A percentile compares a stretch with the other conserved stretches of the same genome.
Evolutionary conservation across 306 rosid species (phyloP).

Genomic region (Vachellia pachyceras): DNA sequence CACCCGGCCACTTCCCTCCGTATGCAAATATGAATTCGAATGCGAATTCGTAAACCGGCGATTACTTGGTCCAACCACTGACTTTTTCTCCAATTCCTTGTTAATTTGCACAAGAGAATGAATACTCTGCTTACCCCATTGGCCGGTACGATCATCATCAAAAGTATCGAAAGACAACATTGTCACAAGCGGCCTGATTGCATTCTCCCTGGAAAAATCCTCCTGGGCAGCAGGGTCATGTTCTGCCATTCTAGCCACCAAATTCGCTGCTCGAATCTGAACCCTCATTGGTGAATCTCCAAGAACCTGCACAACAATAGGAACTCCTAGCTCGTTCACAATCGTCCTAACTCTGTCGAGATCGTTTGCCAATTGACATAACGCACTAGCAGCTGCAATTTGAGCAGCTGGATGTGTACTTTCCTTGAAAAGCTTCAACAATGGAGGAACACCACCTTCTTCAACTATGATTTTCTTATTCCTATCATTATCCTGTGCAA

Average conservation of each 20-base stretch:
- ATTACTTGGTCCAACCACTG: conserved; percentile 23
- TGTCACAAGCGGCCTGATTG: conserved; percentile 67
- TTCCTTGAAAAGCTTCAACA: conserved; percentile 75
- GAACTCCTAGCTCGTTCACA: conserved; percentile 60
- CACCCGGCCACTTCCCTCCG: conserved; percentile 61
- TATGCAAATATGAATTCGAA: conserved; percentile 41
- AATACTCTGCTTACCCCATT: conserved; percentile 64
- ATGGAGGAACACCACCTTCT: conserved; percentile 67
- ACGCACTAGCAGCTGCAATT: conserved; percentile 59
- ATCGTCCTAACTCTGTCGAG: conserved; percentile 57
- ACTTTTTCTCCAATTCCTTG: conserved; percentile 57
- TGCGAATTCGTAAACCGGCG: conserved; percentile 33
- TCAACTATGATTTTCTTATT: conserved; percentile 74
- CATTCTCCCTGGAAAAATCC: conserved; percentile 74
- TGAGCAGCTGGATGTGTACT: conserved; percentile 55
- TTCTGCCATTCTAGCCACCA: conserved; percentile 76
- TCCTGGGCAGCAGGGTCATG: conserved; percentile 67
- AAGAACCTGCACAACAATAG: conserved; percentile 62
- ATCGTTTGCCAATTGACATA: conserved; percentile 57
- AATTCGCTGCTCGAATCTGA: conserved; percentile 56
- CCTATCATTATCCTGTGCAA: conserved; percentile 71
- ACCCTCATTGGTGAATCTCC: conserved; percentile 63
- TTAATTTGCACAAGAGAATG: conserved; percentile 63
- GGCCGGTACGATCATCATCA: conserved; percentile 49
- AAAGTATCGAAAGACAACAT: conserved; percentile 61